These are phyloP conservation scores for Populus tremula DNA, from an alignment of 345 rosid genomes.

Conservation along the genomic window DNA sequence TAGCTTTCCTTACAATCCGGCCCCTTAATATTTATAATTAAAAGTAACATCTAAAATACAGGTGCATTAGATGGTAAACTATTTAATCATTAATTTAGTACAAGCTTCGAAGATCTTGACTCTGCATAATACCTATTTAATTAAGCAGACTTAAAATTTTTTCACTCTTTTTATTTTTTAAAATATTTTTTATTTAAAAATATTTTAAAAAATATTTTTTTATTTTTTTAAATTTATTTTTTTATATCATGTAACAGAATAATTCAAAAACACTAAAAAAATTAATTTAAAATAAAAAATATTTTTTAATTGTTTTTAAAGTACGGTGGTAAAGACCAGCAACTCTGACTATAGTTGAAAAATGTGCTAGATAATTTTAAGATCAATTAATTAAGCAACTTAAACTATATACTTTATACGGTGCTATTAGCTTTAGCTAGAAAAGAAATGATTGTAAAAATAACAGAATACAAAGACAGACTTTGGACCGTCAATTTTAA, in stretches of 20 bases:
- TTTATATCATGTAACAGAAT: too few species aligned
- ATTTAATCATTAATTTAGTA: neutral
- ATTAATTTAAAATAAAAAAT: too few species aligned
- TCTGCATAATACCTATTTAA: neutral
- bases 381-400: neutral
- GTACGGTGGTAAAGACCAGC: too few species aligned
- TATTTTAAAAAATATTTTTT: too few species aligned
- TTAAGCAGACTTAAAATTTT: too few species aligned
- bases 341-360: too few species aligned
- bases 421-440: neutral
- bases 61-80: neutral
- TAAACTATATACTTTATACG: neutral
- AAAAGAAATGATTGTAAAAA: neutral
- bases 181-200: too few species aligned
- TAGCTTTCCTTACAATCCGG: neutral
- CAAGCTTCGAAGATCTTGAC: neutral
- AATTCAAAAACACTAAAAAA: too few species aligned
- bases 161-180: too few species aligned
- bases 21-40: neutral
- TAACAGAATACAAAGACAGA: too few species aligned
- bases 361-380: neutral
- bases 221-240: too few species aligned
- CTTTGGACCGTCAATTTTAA: neutral
- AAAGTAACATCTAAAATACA: neutral
- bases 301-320: too few species aligned